Evolutionary conservation across 257 asterid genomes (phyloP), one percentile per base, ranked within the genome.

Genomic region (Solanum okadae): DNA sequence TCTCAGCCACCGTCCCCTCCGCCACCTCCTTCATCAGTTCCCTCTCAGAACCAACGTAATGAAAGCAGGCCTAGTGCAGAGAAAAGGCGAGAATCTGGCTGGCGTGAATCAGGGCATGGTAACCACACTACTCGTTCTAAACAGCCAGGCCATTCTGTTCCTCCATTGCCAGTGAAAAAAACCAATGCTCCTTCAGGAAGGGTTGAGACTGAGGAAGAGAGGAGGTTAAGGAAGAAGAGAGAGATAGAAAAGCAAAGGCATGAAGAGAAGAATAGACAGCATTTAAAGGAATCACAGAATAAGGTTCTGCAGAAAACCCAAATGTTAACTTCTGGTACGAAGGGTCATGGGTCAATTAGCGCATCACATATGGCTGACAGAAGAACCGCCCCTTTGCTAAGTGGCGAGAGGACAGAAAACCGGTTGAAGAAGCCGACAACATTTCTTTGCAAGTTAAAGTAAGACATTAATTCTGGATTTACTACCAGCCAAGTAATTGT

Each of bases 391-490:
- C 95, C 95, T 12, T 89, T 97, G 89, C 89, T 97, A 81, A 91
- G 93, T 71, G 93, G 97, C 22, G 99, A 94, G 86, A 93, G 96
- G 90, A 91, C 92, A 13, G 99, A 97, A 85, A 97, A 96, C 91
- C 95, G 99, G 86, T 92, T 97, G 90, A 96, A 96, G 96, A 97
- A 96, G 90, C 99, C 99, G 7, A 96, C 99, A 15, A 95, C 99
- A 7, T 97, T 97, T 87, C 94, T 97, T 91, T 97, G 99, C 99
- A 97, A 97, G 94, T 88, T 97, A 92, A 96, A 96, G 99, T 97
- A 91, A 95, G 98, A 38, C 89, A n/a, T 88, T 78, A 81, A 84
- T 76, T 88, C 87, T 38, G 83, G 42, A 68, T 88, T 25, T 82
- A 65, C 63, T 71, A 15, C 38, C 65, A 25, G 85, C 67, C 38